Conservation (phyloP, 1,284 basidiomycete genomes). For the Cutaneotrichosporon sp. region DNA sequence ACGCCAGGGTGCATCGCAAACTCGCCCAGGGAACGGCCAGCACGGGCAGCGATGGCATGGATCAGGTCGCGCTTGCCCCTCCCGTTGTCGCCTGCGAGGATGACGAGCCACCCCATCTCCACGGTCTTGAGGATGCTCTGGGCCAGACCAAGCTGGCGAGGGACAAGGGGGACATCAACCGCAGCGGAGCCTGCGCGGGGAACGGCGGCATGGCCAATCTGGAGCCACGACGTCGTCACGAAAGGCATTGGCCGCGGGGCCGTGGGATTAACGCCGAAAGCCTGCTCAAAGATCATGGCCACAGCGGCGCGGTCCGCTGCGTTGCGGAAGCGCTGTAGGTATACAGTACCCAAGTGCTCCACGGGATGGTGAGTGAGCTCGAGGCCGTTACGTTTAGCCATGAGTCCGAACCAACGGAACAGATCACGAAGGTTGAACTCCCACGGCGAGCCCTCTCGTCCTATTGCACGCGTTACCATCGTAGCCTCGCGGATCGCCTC, state of each 20-base stretch:
- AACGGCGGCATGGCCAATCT: slow-evolving; percentile 65
- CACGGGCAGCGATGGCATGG: slow-evolving; percentile 64
- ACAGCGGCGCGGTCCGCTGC: slow-evolving; percentile 62
- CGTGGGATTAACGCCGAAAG: slow-evolving; percentile 54
- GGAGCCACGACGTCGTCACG: slow-evolving; percentile 56
- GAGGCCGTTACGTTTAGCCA: slow-evolving; percentile 53
- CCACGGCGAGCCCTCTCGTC: slow-evolving; percentile 85
- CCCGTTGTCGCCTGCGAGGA: slow-evolving; percentile 70
- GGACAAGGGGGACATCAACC: slow-evolving; percentile 57
- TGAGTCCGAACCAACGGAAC: slow-evolving; percentile 69
- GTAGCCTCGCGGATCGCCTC: slow-evolving; percentile 66
- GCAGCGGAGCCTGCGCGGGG: slow-evolving; percentile 49
- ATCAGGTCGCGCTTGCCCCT: slow-evolving; percentile 79
- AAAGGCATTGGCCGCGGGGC: slow-evolving; percentile 53
- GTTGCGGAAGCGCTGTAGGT: slow-evolving; percentile 81
- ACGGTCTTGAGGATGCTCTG: slow-evolving; percentile 75
- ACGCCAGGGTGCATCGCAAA: slow-evolving; percentile 80
- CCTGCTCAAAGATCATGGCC: slow-evolving; percentile 58
- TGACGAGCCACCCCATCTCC: slow-evolving; percentile 77
- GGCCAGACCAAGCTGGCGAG: slow-evolving; percentile 62
- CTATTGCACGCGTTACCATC: slow-evolving; percentile 65
- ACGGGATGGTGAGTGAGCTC: slow-evolving; percentile 60
- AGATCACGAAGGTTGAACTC: slow-evolving; percentile 98
- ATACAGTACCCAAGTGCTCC: slow-evolving; percentile 65
- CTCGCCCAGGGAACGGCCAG: slow-evolving; percentile 66